Conservation (phyloP, 352 stramenopile species). For the Phytophthora lateralis region DNA sequence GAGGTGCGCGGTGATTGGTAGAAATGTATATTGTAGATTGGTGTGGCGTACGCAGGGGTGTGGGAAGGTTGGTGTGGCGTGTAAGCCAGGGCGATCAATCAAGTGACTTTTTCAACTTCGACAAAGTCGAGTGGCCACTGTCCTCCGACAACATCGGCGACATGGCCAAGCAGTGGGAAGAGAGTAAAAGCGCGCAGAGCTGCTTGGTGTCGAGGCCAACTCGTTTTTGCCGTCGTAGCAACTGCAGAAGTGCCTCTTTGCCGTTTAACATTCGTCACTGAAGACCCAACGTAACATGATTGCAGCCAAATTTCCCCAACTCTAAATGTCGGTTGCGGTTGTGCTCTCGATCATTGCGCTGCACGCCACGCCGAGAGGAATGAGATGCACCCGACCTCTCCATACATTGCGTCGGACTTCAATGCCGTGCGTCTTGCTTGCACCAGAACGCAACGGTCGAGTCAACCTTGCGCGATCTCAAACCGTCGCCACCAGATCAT, state of each 20-base stretch:
- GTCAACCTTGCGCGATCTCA: constrained; percentile 16
- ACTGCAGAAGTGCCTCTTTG: background rate
- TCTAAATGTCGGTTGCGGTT: no score
- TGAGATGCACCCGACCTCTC: no score
- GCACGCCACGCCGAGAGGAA: no score
- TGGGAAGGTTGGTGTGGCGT: background rate
- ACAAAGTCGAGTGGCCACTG: background rate
- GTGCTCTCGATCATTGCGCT: no score
- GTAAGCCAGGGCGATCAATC: background rate
- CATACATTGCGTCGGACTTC: no score
- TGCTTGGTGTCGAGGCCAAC: background rate
- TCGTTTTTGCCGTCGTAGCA: no score
- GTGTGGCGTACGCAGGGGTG: background rate
- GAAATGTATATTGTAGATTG: background rate
- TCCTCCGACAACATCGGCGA: no score
- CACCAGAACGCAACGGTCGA: constrained; percentile 19
- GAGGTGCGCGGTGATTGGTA: background rate
- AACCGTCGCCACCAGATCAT: constrained; percentile 11
- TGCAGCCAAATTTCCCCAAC: background rate
- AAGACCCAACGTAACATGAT: background rate
- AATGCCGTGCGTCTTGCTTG: background rate
- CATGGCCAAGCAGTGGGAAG: no score
- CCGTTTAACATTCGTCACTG: background rate
- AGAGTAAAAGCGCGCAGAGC: background rate
- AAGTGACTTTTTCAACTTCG: constrained; percentile 10